Evolutionary conservation across 208 protist species (phyloP).

Genomic region (Strigomonas culicis): DNA sequence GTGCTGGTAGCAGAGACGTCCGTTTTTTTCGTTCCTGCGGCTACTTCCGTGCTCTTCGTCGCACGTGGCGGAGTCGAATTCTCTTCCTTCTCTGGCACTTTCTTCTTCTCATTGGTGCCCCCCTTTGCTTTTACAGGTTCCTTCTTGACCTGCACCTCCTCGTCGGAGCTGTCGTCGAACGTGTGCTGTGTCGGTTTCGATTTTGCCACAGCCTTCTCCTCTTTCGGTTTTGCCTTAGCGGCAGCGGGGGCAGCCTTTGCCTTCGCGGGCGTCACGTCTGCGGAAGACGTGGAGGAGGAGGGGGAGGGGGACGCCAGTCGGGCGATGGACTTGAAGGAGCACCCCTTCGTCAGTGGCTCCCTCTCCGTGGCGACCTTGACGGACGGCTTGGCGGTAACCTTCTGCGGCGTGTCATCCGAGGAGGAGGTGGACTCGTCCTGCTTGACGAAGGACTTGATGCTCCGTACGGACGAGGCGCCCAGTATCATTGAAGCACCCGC

Average conservation of each 20-base stretch:
- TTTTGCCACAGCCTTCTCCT: neutral
- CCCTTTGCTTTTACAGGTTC: neutral
- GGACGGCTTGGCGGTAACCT: too few species aligned
- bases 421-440: too few species aligned
- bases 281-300: conserved; percentile 1
- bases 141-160: neutral
- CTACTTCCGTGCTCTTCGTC: neutral
- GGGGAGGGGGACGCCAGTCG: neutral
- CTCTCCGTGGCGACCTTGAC: too few species aligned
- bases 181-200: neutral
- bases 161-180: neutral
- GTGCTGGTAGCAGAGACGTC: neutral
- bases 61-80: neutral
- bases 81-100: neutral
- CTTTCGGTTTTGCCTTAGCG: conserved; percentile 1
- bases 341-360: too few species aligned
- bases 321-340: neutral
- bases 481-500: too few species aligned
- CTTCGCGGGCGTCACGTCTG: neutral
- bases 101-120: neutral
- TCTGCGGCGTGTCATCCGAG: too few species aligned
- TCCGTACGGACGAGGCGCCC: too few species aligned
- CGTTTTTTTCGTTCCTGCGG: neutral
- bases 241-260: neutral
- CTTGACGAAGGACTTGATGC: too few species aligned